A percentile compares a stretch with the other conserved stretches of the same genome.
These are phyloP conservation scores for Dorcoceras hygrometricum DNA, from an alignment of 257 asterid species.

Conservation along the genomic window DNA sequence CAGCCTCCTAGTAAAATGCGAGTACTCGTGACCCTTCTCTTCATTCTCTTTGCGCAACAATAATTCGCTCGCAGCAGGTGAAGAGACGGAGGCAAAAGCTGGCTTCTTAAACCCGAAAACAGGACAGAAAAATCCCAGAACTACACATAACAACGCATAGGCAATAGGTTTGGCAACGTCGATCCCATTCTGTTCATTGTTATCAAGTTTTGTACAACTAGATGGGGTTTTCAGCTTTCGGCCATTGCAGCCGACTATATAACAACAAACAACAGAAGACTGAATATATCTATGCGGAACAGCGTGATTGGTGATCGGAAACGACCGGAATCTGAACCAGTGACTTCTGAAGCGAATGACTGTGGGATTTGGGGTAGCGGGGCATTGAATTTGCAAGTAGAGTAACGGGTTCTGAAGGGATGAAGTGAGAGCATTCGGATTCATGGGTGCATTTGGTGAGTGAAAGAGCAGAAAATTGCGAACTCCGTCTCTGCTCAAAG, in stretches of 20 bases:
- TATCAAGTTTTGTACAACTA: slow-evolving; percentile 11
- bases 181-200: slow-evolving; percentile 31
- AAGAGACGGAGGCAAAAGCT: slow-evolving; percentile 40
- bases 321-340: slow-evolving; percentile 18
- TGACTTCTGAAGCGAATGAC: slow-evolving; percentile 24
- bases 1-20: slow-evolving; percentile 57
- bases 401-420: slow-evolving; percentile 29
- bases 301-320: slow-evolving; percentile 21
- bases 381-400: slow-evolving; percentile 25
- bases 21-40: slow-evolving; percentile 50
- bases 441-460: slow-evolving; percentile 33
- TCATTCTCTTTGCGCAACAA: slow-evolving; percentile 26
- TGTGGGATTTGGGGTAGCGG: slow-evolving; percentile 29
- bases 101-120: slow-evolving; percentile 40
- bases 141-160: slow-evolving; percentile 42
- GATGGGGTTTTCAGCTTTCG: slow-evolving; percentile 11
- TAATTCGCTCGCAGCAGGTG: slow-evolving; percentile 24
- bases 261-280: slow-evolving; percentile 22
- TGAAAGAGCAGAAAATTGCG: not conserved
- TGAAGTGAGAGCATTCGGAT: slow-evolving; percentile 30
- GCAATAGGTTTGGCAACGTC: slow-evolving; percentile 58
- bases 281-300: slow-evolving; percentile 24
- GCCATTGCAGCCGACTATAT: slow-evolving; percentile 4
- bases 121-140: slow-evolving; percentile 51
- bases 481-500: not conserved